A percentile compares a stretch with the other conserved stretches of the same genome.
phyloP scores from a whole-genome alignment of 108 stramenopile species.

The Cylindrotheca closterium region DNA sequence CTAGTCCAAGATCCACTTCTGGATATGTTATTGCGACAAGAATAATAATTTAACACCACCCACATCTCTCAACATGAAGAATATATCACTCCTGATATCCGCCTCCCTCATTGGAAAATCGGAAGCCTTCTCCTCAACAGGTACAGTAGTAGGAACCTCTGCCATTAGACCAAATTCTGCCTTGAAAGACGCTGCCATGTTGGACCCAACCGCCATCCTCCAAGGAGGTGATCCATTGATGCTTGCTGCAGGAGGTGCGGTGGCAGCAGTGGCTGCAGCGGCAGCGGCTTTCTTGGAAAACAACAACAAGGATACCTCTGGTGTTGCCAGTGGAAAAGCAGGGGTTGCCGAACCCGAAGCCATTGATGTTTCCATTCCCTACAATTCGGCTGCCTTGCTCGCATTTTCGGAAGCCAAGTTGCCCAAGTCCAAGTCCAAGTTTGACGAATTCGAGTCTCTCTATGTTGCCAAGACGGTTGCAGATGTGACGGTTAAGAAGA shows the following conservation, averaged over 20 bases:
- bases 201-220: background rate
- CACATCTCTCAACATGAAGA: no score
- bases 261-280: background rate
- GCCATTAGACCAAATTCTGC: background rate
- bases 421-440: slow-evolving; percentile 9
- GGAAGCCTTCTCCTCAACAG: no score
- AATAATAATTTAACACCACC: no score
- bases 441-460: slow-evolving; percentile 28
- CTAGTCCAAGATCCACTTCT: no score
- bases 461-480: slow-evolving; percentile 45
- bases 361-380: slow-evolving; percentile 60
- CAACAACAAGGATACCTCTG: background rate
- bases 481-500: slow-evolving; percentile 37
- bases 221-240: background rate
- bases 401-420: slow-evolving; percentile 30
- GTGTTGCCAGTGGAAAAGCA: background rate
- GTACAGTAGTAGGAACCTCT: no score
- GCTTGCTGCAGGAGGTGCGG: background rate
- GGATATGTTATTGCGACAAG: no score
- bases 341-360: slow-evolving; percentile 20
- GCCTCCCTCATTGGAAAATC: no score
- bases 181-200: background rate
- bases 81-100: no score
- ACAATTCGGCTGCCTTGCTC: slow-evolving; percentile 47
- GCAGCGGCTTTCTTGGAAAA: background rate